A percentile compares a stretch with the other conserved stretches of the same genome.
These are phyloP conservation scores for Aurifilum marmelostoma DNA, from an alignment of 2,329 filamentous ascomycete genomes.

Conservation along the genomic window DNA sequence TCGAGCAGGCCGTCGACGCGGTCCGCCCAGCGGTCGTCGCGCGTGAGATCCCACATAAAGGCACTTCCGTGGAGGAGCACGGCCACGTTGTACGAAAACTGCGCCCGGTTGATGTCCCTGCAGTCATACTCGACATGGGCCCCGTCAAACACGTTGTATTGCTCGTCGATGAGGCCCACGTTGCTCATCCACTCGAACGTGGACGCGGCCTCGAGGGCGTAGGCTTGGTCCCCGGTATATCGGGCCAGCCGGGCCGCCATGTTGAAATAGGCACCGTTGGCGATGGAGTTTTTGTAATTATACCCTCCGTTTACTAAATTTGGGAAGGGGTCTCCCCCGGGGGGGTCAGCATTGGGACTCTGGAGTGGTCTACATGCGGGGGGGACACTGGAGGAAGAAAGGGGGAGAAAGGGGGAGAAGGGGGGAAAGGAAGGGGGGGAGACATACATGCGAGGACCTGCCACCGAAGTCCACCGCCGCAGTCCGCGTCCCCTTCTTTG, in stretches of 20 bases:
- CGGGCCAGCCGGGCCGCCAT: conserved; percentile 70
- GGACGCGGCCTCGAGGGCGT: conserved; percentile 63
- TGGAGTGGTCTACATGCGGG: neutral
- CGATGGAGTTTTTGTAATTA: conserved; percentile 71
- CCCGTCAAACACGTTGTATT: conserved; percentile 66
- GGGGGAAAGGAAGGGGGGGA: neutral
- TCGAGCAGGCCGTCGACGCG: conserved; percentile 60
- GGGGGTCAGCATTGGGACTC: neutral
- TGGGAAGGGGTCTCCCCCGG: too few relatives aligned
- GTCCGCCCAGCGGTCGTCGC: conserved; percentile 53
- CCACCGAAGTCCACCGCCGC: conserved; percentile 74
- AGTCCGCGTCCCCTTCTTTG: conserved; percentile 64
- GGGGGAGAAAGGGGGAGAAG: too few relatives aligned
- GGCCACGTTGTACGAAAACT: conserved; percentile 70
- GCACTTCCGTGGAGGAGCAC: conserved; percentile 65
- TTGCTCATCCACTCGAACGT: conserved; percentile 64
- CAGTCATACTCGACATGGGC: conserved; percentile 62
- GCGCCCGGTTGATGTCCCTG: conserved; percentile 61
- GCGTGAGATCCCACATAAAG: conserved; percentile 68
- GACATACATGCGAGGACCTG: conserved; percentile 67
- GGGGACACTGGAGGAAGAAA: too few relatives aligned
- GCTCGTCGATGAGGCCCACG: conserved; percentile 61
- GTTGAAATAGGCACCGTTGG: conserved; percentile 68
- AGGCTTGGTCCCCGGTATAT: conserved; percentile 69
- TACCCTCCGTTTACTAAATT: conserved; percentile 64